Percentiles rank a stretch among this genome's conserved stretches.
These are phyloP conservation scores for Nicotiana knightiana DNA, from an alignment of 257 asterid species.

Conservation along the genomic window DNA sequence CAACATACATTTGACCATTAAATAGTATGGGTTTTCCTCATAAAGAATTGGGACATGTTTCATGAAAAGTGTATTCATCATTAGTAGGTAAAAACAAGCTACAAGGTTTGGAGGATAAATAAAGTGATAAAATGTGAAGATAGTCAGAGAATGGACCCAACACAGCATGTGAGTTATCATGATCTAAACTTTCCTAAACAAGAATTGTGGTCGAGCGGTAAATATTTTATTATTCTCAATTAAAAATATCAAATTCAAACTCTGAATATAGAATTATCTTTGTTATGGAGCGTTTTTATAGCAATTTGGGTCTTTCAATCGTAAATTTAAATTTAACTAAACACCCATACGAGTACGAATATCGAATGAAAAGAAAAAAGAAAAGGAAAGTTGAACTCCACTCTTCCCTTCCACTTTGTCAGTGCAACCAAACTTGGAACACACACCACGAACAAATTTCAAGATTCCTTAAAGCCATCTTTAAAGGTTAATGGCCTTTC, in stretches of 20 bases:
- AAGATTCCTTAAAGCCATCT: constrained; percentile 16
- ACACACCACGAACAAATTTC: constrained; percentile 18
- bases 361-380: neutral
- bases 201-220: accelerated
- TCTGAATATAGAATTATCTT: no score
- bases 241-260: no score
- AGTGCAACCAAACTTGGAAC: constrained; percentile 31
- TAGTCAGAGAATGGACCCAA: constrained; percentile 23
- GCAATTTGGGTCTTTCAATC: no score
- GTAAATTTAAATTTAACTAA: no score
- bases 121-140: constrained; percentile 10
- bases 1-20: neutral
- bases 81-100: constrained; percentile 3
- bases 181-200: neutral
- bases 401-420: constrained; percentile 16
- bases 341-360: no score
- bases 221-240: accelerated
- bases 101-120: constrained; percentile 5
- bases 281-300: accelerated
- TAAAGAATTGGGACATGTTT: neutral
- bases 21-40: neutral
- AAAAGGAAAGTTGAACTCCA: neutral
- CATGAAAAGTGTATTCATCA: neutral
- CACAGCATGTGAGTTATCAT: constrained; percentile 37
- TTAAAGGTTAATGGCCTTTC: neutral